These are phyloP conservation scores for Aspergillus fischeri DNA, from an alignment of 2,329 filamentous ascomycete genomes.

Conservation along the genomic window DNA sequence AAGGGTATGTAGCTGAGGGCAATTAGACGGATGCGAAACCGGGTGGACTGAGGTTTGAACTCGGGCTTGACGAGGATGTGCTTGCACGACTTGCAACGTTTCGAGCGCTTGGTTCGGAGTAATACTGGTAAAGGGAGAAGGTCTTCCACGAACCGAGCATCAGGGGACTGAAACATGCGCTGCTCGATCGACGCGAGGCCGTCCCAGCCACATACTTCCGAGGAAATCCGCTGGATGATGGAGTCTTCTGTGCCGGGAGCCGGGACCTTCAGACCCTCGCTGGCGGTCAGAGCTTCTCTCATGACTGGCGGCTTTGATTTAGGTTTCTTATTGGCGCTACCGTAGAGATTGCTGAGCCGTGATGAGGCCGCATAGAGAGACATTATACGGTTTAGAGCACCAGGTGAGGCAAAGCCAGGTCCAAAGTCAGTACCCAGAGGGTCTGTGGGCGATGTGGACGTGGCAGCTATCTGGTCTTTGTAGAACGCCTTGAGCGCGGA, in stretches of 20 bases:
- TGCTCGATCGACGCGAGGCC: conserved; percentile 56
- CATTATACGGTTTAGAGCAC: conserved; percentile 83
- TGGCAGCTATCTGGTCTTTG: conserved; percentile 67
- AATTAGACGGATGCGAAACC: conserved; percentile 88
- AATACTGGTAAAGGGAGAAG: conserved; percentile 78
- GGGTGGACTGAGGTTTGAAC: conserved; percentile 78
- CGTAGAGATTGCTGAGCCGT: conserved; percentile 51
- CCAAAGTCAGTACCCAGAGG: conserved; percentile 48
- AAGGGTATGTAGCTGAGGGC: conserved; percentile 84
- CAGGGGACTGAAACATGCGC: conserved; percentile 45
- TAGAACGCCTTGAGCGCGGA: conserved; percentile 75
- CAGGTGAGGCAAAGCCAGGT: conserved; percentile 65
- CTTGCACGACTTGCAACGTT: conserved; percentile 85
- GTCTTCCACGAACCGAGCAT: conserved; percentile 63
- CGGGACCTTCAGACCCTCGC: conserved; percentile 68
- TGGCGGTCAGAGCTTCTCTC: conserved; percentile 68
- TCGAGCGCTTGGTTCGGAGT: conserved; percentile 86
- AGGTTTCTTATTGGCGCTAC: conserved; percentile 55
- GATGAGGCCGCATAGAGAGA: conserved; percentile 68
- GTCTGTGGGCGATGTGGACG: conserved; percentile 51
- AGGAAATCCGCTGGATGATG: conserved; percentile 57
- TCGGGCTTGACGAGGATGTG: conserved; percentile 96
- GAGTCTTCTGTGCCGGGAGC: conserved; percentile 57
- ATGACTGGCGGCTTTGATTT: conserved; percentile 68
- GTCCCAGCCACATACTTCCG: conserved; percentile 56